Evolutionary conservation across 345 rosid genomes (phyloP), one percentile per base, ranked within the genome.

Genomic region (Abelmoschus esculentus): DNA sequence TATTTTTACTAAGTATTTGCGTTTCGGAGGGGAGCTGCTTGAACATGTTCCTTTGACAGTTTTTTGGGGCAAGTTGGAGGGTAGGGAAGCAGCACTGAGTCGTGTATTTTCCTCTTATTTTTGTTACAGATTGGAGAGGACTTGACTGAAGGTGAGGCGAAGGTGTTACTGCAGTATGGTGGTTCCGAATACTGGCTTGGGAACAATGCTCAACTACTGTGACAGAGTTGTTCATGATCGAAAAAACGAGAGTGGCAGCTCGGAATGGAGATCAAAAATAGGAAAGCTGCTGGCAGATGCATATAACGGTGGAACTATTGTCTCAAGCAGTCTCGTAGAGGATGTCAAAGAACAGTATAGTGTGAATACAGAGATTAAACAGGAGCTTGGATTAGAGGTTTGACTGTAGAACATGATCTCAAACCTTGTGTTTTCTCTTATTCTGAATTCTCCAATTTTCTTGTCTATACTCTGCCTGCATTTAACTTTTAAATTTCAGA

Each of bases 171-270:
- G 83, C 85, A 79, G 72, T 95, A 74, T 58, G 99, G 96, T 32
- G 99, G 55, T 79, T 28, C 90, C 87, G 12, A 87, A 88, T 71
- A 90, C 83, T 0, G 99, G 99, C 28, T 78, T 91, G 71, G 98
- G 93, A 72, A 88, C 96, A 4, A 88, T 95, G 97, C 85, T 95
- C 15, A 90, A 91, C 80, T 91, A 87, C 78, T 26, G 87, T 9
- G 97, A 90, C 70, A 80, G 97, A 75, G 97, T 95, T 40, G 80
- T 74, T 53, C 99, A 95, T 31, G 97, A 91, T 78, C 77, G 91
- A 78, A 90, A 85, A 86, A 90, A 61, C 15, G 87, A 83, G 64
- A 87, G 76, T 60, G 86, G 83, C 66, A 77, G 63, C 66, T 91
- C 90, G 3, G 99, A 91, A 65, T 90, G 93, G 97, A 85, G 84